Evolutionary conservation across 108 stramenopile species (phyloP).

Genomic region (Cyclotella distinguenda): DNA sequence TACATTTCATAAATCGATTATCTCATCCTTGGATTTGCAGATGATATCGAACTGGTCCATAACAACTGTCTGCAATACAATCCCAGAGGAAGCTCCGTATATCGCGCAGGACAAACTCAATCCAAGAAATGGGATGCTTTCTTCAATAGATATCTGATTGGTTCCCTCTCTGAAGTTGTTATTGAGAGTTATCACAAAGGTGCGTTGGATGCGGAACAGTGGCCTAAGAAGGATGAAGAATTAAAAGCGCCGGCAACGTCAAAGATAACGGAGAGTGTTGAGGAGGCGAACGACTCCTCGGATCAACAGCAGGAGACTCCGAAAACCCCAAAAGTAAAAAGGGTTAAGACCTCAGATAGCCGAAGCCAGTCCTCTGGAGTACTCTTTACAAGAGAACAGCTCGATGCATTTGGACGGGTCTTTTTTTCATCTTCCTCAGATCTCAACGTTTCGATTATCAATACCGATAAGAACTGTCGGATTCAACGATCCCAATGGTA

Average conservation of each 20-base stretch:
- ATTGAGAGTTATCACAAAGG: constrained; percentile 8
- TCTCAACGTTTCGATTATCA: not conserved
- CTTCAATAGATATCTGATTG: constrained; percentile 22
- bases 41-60: constrained; percentile 37
- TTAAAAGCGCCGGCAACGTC: constrained; percentile 7
- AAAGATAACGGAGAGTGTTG: constrained; percentile 25
- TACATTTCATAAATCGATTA: not conserved
- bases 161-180: constrained; percentile 28
- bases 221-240: not conserved
- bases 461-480: not conserved
- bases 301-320: not conserved
- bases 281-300: too few relatives aligned
- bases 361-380: constrained; percentile 17
- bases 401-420: constrained; percentile 28
- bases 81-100: constrained; percentile 23
- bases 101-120: constrained; percentile 30
- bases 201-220: not conserved
- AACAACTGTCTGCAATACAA: constrained; percentile 36
- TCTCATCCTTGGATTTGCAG: not conserved
- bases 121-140: constrained; percentile 39
- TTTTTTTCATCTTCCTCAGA: constrained; percentile 25
- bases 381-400: constrained; percentile 32
- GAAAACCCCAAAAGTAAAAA: not conserved
- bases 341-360: not conserved
- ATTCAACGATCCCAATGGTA: constrained; percentile 26